Evolutionary conservation across 805 yeast genomes (phyloP).

Genomic region (Millerago galiae): DNA sequence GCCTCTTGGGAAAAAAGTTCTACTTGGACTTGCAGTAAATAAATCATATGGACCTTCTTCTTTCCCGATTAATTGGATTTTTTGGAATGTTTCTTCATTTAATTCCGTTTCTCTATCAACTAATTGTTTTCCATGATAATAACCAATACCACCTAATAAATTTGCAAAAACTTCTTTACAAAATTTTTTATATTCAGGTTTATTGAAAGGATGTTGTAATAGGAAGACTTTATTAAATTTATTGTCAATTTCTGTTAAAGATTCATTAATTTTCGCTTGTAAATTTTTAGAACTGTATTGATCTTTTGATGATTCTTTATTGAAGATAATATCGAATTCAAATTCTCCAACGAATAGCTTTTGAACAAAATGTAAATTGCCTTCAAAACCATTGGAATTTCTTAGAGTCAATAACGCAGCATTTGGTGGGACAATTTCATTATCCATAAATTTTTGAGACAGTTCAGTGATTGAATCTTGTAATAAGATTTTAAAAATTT

Average conservation of each 20-base stretch:
- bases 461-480: conserved; percentile 60
- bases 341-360: conserved; percentile 66
- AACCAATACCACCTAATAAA: conserved; percentile 83
- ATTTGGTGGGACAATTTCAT: conserved; percentile 25
- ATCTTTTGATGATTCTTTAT: conserved; percentile 37
- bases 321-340: conserved; percentile 67
- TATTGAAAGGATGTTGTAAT: conserved; percentile 48
- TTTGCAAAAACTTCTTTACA: conserved; percentile 79
- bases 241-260: conserved; percentile 34
- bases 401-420: conserved; percentile 48
- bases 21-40: conserved; percentile 81
- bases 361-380: conserved; percentile 77
- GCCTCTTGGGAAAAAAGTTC: conserved; percentile 94
- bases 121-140: conserved; percentile 74
- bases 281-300: conserved; percentile 30
- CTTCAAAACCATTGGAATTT: conserved; percentile 53
- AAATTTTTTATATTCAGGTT: conserved; percentile 40
- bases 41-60: conserved; percentile 73
- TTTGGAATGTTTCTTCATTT: conserved; percentile 65
- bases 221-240: conserved; percentile 48
- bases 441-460: conserved; percentile 18
- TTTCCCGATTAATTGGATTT: conserved; percentile 40
- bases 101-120: conserved; percentile 68
- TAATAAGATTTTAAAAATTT: conserved; percentile 61
- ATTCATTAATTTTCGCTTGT: conserved; percentile 8